Evolutionary conservation across 169 alveolate species (phyloP).

Genomic region (Eimeria tenella): DNA sequence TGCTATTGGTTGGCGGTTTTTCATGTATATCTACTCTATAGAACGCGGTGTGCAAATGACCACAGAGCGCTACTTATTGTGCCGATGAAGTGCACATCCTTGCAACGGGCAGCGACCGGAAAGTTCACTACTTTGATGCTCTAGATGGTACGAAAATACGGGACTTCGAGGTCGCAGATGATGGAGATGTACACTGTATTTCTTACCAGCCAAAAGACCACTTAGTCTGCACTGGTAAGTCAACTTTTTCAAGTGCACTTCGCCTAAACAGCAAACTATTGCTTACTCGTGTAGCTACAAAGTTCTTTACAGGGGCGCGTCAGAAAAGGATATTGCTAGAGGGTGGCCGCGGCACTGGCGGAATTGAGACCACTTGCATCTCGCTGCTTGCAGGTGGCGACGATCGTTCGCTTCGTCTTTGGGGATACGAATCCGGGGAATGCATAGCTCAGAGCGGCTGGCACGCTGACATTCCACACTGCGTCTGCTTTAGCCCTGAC

Average conservation of each 20-base stretch:
- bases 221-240: slow-evolving; percentile 56
- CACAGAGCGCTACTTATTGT: slow-evolving; percentile 83
- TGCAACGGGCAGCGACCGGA: slow-evolving; percentile 94
- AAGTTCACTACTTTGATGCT: slow-evolving; percentile 92
- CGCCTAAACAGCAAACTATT: neutral
- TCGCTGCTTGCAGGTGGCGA: slow-evolving; percentile 89
- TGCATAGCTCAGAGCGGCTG: slow-evolving; percentile 53
- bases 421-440: slow-evolving; percentile 93
- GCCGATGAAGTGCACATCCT: slow-evolving; percentile 95
- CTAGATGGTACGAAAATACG: slow-evolving; percentile 94
- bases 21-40: neutral
- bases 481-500: slow-evolving; percentile 87
- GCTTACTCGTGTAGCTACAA: slow-evolving; percentile 18
- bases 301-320: too few relatives aligned
- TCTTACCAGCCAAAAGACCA: slow-evolving; percentile 85
- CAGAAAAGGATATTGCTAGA: too few relatives aligned
- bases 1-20: too few relatives aligned
- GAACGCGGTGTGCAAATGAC: neutral
- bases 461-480: slow-evolving; percentile 75
- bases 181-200: slow-evolving; percentile 92
- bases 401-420: slow-evolving; percentile 89
- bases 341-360: too few relatives aligned
- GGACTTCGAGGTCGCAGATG: slow-evolving; percentile 92
- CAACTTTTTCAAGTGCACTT: neutral
- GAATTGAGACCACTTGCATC: too few relatives aligned